Evolutionary conservation across 768 basidiomycete species (phyloP).

Genomic region (Termitomyces eurrhizus): DNA sequence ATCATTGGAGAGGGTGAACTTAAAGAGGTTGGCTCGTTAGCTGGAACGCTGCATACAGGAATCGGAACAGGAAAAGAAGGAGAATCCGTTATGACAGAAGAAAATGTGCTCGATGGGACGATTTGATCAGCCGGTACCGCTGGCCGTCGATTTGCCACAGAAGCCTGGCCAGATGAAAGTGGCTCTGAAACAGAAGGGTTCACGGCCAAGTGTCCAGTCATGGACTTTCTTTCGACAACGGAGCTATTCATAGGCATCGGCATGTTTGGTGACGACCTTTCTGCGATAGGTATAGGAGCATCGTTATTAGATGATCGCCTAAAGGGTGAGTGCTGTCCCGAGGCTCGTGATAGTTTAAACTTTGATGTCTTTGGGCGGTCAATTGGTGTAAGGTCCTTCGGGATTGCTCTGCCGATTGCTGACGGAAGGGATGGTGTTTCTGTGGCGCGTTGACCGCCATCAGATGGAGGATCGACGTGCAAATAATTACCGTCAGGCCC

Average conservation of each 20-base stretch:
- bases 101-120: constrained; percentile 13
- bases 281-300: constrained; percentile 24
- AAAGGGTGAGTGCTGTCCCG: constrained; percentile 20
- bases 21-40: background rate
- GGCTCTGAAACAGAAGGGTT: constrained; percentile 16
- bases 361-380: constrained; percentile 40
- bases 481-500: constrained; percentile 42
- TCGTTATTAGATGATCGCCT: constrained; percentile 7
- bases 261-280: constrained; percentile 33
- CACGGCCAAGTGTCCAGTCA: constrained; percentile 21
- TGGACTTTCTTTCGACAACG: constrained; percentile 20
- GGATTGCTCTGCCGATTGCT: constrained; percentile 7
- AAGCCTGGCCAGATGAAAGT: constrained; percentile 21
- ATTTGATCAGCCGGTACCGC: background rate
- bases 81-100: constrained; percentile 34
- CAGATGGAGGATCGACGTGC: constrained; percentile 17
- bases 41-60: constrained; percentile 1
- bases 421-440: constrained; percentile 1
- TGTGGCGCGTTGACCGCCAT: background rate
- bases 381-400: constrained; percentile 23
- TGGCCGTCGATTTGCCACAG: constrained; percentile 8
- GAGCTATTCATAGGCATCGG: constrained; percentile 4
- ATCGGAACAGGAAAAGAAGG: constrained; percentile 32
- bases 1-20: constrained; percentile 6
- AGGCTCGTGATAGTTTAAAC: constrained; percentile 43